phyloP scores from a whole-genome alignment of 345 rosid genomes.

The Syzygium jambos region DNA sequence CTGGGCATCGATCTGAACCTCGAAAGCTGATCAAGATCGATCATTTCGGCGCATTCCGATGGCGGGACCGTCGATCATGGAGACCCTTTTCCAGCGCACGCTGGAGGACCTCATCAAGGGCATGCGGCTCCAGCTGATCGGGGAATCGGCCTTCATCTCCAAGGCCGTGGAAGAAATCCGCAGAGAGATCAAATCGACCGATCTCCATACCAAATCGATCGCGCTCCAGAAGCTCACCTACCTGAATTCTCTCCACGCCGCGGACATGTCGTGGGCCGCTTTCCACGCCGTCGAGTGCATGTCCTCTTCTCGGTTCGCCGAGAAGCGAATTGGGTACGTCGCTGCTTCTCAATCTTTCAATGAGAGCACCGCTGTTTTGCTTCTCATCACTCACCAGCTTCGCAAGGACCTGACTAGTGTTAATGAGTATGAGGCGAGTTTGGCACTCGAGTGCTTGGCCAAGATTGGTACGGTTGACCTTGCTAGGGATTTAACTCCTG shows the following conservation, averaged over 20 bases:
- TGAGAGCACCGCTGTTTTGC: constrained; percentile 72
- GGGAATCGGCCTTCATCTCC: constrained; percentile 54
- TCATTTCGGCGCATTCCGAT: constrained; percentile 7
- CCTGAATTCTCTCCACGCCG: constrained; percentile 60
- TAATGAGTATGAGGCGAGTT: constrained; percentile 68
- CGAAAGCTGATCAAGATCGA: background rate
- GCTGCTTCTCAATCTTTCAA: constrained; percentile 75
- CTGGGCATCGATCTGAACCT: background rate
- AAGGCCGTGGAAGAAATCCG: constrained; percentile 76
- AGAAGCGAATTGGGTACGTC: constrained; percentile 72
- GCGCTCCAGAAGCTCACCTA: constrained; percentile 87
- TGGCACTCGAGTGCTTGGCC: constrained; percentile 75
- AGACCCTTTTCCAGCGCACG: constrained; percentile 75
- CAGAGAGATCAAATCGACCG: constrained; percentile 79
- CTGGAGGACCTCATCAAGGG: constrained; percentile 86
- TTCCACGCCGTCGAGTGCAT: constrained; percentile 86
- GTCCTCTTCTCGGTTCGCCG: constrained; percentile 62
- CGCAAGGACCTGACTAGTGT: constrained; percentile 70
- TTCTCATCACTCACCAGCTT: constrained; percentile 79
- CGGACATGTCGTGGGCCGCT: constrained; percentile 85
- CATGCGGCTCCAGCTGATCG: constrained; percentile 51
- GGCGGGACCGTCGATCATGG: constrained; percentile 78
- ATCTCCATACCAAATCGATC: constrained; percentile 67
- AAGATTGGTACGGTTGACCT: constrained; percentile 72
- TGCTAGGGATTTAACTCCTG: constrained; percentile 79